Percentiles rank a stretch among this genome's conserved stretches.
Conservation (phyloP, 2,329 filamentous ascomycete species). For the Botrytis sinoallii region DNA sequence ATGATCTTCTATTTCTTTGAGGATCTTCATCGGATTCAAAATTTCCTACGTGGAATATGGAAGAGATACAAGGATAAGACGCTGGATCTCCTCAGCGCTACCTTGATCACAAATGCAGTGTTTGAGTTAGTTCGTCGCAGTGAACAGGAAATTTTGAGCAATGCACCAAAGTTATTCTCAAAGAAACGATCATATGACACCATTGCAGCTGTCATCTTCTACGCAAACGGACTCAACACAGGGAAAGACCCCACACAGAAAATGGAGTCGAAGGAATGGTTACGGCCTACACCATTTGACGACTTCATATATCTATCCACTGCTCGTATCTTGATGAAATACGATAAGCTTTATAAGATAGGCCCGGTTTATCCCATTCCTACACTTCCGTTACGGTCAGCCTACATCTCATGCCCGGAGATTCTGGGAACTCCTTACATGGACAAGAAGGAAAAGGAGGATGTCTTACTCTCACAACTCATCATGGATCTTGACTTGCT, state of each 20-base stretch:
- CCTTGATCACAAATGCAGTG: not conserved
- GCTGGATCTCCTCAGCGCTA: not conserved
- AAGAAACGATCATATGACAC: not conserved
- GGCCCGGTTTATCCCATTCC: not conserved
- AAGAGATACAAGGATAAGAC: not conserved
- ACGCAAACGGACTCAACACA: not conserved
- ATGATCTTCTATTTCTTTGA: constrained; percentile 1
- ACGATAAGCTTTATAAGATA: not conserved
- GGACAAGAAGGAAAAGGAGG: not conserved
- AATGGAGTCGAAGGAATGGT: not conserved
- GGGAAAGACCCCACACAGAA: not conserved
- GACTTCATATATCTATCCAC: constrained; percentile 6
- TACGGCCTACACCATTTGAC: not conserved
- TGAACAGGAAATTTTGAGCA: not conserved
- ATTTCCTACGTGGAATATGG: not conserved
- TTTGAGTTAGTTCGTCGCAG: not conserved
- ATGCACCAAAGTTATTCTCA: not conserved
- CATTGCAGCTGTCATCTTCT: not conserved
- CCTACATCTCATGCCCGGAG: not conserved
- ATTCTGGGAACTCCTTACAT: not conserved
- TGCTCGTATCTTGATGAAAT: not conserved
- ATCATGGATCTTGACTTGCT: not conserved
- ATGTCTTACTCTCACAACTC: not conserved
- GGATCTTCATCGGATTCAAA: not conserved
- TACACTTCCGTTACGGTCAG: not conserved